These are phyloP conservation scores for Torulaspora globosa DNA, from an alignment of 1,139 yeast species.

Conservation along the genomic window DNA sequence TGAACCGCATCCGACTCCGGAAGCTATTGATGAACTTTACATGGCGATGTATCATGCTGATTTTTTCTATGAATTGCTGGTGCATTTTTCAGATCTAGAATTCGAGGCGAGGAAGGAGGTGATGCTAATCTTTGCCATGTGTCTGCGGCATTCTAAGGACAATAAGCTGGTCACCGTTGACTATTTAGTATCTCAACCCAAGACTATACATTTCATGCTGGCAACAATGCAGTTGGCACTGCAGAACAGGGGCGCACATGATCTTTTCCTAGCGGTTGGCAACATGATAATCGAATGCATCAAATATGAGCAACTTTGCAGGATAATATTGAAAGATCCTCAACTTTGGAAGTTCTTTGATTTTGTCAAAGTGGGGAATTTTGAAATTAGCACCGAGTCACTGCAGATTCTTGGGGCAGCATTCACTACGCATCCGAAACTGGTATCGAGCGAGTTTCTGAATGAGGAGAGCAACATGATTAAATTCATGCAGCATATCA, in stretches of 20 bases:
- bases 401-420: conserved; percentile 72
- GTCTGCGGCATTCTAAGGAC: conserved; percentile 76
- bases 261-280: conserved; percentile 71
- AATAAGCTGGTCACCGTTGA: conserved; percentile 83
- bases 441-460: conserved; percentile 65
- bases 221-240: conserved; percentile 61
- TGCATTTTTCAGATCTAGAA: conserved; percentile 60
- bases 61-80: conserved; percentile 56
- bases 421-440: conserved; percentile 61
- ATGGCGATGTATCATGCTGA: conserved; percentile 49
- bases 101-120: conserved; percentile 90
- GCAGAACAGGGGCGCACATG: conserved; percentile 37
- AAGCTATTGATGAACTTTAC: conserved; percentile 58
- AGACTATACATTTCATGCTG: conserved; percentile 57
- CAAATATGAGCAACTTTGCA: conserved; percentile 68
- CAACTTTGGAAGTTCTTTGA: conserved; percentile 79
- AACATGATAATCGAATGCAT: conserved; percentile 81
- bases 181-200: conserved; percentile 65
- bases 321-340: conserved; percentile 52
- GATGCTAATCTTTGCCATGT: conserved; percentile 62
- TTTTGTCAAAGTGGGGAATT: conserved; percentile 69
- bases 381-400: conserved; percentile 88
- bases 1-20: conserved; percentile 66
- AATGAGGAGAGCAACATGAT: conserved; percentile 46
- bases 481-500: conserved; percentile 57